Conservation (phyloP, 306 rosid species). For the Vigna nakashimae region DNA sequence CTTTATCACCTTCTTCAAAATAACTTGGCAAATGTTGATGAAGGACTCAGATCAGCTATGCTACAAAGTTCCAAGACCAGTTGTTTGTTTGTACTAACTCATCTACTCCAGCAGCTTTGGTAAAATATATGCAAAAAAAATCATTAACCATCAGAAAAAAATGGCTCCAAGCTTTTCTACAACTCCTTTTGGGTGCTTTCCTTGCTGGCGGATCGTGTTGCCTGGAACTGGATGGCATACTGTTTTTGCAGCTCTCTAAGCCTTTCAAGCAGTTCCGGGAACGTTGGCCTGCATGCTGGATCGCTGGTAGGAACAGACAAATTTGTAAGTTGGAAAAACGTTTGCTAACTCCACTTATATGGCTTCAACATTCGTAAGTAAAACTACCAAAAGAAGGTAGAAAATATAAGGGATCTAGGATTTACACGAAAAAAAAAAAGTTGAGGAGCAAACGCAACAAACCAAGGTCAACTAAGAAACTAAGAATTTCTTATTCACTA, state of each 20-base stretch:
- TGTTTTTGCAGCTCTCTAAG: slow-evolving; percentile 76
- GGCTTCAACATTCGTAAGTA: slow-evolving; percentile 10
- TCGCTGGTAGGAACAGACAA: slow-evolving; percentile 65
- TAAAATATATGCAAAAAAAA: slow-evolving; percentile 35
- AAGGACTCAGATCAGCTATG: slow-evolving; percentile 33
- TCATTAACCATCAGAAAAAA: slow-evolving; percentile 39
- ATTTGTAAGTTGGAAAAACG: slow-evolving; percentile 32
- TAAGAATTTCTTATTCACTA: slow-evolving; percentile 15
- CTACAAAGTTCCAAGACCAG: slow-evolving; percentile 45
- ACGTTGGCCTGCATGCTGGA: slow-evolving; percentile 80
- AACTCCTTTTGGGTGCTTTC: slow-evolving; percentile 74
- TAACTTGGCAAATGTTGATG: slow-evolving; percentile 43
- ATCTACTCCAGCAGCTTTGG: slow-evolving; percentile 34
- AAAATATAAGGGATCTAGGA: neutral
- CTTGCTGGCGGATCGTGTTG: slow-evolving; percentile 64
- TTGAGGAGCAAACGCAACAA: slow-evolving; percentile 3
- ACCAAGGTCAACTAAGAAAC: slow-evolving; percentile 24
- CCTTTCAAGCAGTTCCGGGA: slow-evolving; percentile 80
- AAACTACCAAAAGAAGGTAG: slow-evolving; percentile 17
- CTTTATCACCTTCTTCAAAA: slow-evolving; percentile 22
- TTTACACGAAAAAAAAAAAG: neutral
- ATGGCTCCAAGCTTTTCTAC: slow-evolving; percentile 47
- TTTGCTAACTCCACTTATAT: neutral
- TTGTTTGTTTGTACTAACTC: slow-evolving; percentile 31
- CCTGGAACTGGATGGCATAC: slow-evolving; percentile 76